Base-by-base conservation (phyloP, 2,329 filamentous ascomycete species). In the Parastagonospora avenae region DNA sequence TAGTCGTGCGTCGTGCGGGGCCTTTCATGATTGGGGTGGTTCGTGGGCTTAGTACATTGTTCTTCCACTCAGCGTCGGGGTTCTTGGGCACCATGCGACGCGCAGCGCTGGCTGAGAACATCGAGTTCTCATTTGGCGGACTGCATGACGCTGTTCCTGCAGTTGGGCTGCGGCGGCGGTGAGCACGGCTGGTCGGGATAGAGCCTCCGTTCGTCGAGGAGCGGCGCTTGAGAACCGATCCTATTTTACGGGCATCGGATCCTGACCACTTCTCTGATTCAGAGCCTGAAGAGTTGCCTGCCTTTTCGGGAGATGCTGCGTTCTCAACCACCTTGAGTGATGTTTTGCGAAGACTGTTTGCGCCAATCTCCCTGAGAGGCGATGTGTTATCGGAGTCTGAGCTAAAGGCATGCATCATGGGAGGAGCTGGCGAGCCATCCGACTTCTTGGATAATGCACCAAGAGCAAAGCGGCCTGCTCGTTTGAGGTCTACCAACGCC, bases 401-500 rank as follows among this genome's bases (percentile, higher is more conserved):
- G 3, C 84, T 84, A 16, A 83, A 80, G 33, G 86, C 74, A 7
- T 80, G 79, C 11, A 85, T 82, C 1, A 82, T 77, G 11, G 77
- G 76, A 11, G 83, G 80, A 4, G 83, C 74, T 4, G 89, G 88
- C 2, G 89, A 91, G 44, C 83, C 86, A 39, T 82, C 78, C 2
- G 69, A 62, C 35, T 77, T 86, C 71, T 87, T 89, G 1, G 90
- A 86, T 19, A 97, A 77, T 72, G 96, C 96, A 4, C 93, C 93
- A 2, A 92, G 83, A 64, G 96, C 90, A 76, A 97, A 97, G 37
- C 93, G 85, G 74, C 84, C 89, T 43, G 84, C 84, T 9, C 56
- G 81, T 53, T 82, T 83, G 31, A 85, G 70, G 36, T 88, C 82
- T 31, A 87, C 76, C 2, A 85, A 86, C 1, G 84, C 76, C 45